Evolutionary conservation across 2,329 filamentous ascomycete species (phyloP), one percentile per base, ranked within the genome.

Genomic region (Fusarium compactum): DNA sequence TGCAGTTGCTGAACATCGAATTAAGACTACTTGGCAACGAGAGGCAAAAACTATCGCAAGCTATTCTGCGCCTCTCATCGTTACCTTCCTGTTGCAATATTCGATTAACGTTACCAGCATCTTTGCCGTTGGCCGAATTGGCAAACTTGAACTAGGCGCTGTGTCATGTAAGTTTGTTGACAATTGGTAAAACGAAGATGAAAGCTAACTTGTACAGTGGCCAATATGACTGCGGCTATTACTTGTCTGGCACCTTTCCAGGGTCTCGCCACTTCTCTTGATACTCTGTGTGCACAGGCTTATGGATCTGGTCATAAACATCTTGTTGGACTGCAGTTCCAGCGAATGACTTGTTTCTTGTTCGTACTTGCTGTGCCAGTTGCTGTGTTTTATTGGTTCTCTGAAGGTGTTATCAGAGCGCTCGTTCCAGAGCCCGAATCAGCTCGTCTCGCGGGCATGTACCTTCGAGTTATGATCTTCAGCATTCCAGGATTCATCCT

Each of bases 201-300:
- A 29, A 46, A 9, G 40, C 75, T 74, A 58, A 75, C 48, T 52
- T 18, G 2, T 41, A 24, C 54, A 79, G 78, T 84, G 73, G 82
- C 82, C 66, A 90, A 90, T 74, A 95, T 95, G 92, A 93, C 91
- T 3, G 91, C 91, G 29, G 93, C 90, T 69, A 95, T 96, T 72
- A 92, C 88, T 16, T 93, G 91, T 62, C 91, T 92, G 74, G 91
- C 91, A 1, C 89, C 93, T 18, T 92, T 93, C 76, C 92, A 94
- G 76, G 92, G 94, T n/a, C 85, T 98, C 16, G 91, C 94, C 2
- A 98, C 95, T 7, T 93, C 91, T 69, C 85, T 98, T 40, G 95
- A 98, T 80, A 98, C 95, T 0, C 89, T 98, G 4, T 98, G 95
- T 79, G 89, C 95, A 0, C 95, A 98, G 80, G 95, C 96, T 1